Evolutionary conservation across 129 eudicot genomes (phyloP), one percentile per base, ranked within the genome.

Genomic region (Solidago caesia): DNA sequence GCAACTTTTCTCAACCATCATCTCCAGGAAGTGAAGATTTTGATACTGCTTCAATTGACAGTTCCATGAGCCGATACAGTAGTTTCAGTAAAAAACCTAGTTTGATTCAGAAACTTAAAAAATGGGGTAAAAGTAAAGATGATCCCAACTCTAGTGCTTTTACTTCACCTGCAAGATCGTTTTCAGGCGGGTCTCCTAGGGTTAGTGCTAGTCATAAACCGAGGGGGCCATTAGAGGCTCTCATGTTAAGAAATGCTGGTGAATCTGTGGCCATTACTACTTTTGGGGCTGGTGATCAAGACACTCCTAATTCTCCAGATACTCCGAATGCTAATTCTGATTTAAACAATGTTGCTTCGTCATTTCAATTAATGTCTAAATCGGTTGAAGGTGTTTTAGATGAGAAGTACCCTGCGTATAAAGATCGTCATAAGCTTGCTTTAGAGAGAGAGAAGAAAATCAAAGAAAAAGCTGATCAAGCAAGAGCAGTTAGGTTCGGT

Each of bases 1-100:
- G 99, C 97, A 95, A 95, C 87, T 95, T 87, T 69, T 91, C 97
- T 77, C 96, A 91, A 55, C 96, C 91, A 21, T 89, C 91, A 0
- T 95, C 99, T 56, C 95, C 97, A 0, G 99, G 97, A 60, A 89
- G 97, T 70, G 97, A 91, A 77, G 97, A 95, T 78, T 95, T 95
- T 9, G 99, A 88, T 74, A 91, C 84, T 55, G 79, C 84, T 68
- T 95, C 99, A 1, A 84, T 95, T 1, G 99, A 95, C 70, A 95
- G 97, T 74, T 94, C 97, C 8, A 79, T 69, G 29, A 89, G 94
- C 76, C 85, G 96, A 76, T 88, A 86, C 68, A 93, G 96, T 76
- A 84, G 86, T 43, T 9, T 88, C 4, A 91, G 96, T 79, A 91
- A 86, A 82, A 95, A 82, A 68, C 90, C 96, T 1, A 73, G 88